Percentiles rank a stretch among this genome's conserved stretches.
phyloP scores from a whole-genome alignment of 176 grass and related monocot species.

The Zizania latifolia region DNA sequence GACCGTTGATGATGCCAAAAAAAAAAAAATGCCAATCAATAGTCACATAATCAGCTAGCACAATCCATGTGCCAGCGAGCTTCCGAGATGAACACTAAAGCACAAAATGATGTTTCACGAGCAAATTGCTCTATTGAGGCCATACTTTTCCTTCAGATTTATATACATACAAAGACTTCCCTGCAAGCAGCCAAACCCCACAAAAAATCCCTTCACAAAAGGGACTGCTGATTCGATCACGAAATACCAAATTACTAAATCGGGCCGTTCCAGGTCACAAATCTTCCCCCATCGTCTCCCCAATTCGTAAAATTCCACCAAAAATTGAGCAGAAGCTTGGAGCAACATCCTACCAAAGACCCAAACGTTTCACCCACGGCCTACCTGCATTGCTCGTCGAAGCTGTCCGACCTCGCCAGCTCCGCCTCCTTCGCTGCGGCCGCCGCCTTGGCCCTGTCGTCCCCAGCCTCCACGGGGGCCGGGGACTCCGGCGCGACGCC shows the following conservation, averaged over 20 bases:
- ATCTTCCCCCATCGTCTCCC: neutral
- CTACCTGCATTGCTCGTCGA: slow-evolving; percentile 91
- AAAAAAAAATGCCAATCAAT: neutral
- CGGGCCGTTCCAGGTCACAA: neutral
- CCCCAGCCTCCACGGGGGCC: neutral
- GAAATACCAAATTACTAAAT: neutral
- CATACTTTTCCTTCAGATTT: neutral
- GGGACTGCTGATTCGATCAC: neutral
- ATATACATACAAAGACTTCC: neutral
- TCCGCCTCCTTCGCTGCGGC: slow-evolving; percentile 36
- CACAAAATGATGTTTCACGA: neutral
- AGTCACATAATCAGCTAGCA: neutral
- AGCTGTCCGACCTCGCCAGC: slow-evolving; percentile 55
- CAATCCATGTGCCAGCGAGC: neutral
- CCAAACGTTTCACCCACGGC: neutral
- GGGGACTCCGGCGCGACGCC: neutral
- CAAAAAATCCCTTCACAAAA: neutral
- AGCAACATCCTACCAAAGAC: neutral
- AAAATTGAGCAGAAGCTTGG: neutral
- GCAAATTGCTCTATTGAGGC: neutral
- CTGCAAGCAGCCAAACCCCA: neutral
- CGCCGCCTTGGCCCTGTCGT: neutral
- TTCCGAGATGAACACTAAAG: neutral
- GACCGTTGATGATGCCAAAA: neutral
- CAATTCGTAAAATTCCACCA: neutral